Evolutionary conservation across 73 alveolate species (phyloP), one percentile per base, ranked within the genome.

Genomic region (Effrenium voratum): DNA sequence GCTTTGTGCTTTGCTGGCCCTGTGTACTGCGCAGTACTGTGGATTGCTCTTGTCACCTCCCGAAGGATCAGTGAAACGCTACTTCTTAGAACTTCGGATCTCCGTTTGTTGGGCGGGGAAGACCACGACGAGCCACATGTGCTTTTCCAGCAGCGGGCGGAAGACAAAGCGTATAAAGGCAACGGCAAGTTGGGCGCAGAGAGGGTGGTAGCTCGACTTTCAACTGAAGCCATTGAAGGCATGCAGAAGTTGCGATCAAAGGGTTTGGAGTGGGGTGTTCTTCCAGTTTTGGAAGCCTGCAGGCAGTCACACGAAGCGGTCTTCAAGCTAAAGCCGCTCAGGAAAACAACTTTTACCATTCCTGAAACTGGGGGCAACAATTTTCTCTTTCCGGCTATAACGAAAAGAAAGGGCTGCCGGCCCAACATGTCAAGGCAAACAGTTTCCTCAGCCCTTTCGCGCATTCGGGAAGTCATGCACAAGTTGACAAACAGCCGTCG

Each of bases 391-490:
- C 93, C 93, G 38, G 57, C 86, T 41, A 52, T 44, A 41, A 79
- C 68, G 13, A 28, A 43, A 50, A n/a, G n/a, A n/a, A 79, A 79
- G 22, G 8, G 70, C 13, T 41, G 43, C 44, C 13, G 19, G 46
- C 91, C 91, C 16, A 41, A 70, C 70, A 79, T 79, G 91, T 34
- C 91, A 15, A 32, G 93, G 40, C 93, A 84, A 55, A 34, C 80
- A 52, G 93, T 84, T 57, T 57, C 55, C 22, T 19, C 26, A 38
- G 93, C 93, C 8, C 19, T 84, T 38, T 52, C 40, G 34, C 6
- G 79, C 1, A 38, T 30, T 6, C 38, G n/a, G 80, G 59, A 32
- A 36, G 79, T 52, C 30, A 84, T 84, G 93, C 30, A 34, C 57
- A 16, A 49, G 43, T 57, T 84, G 70, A 84, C 93, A 16, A 19